Conservation (phyloP, 2,329 filamentous ascomycete genomes). For the Coniochaeta sp. region DNA sequence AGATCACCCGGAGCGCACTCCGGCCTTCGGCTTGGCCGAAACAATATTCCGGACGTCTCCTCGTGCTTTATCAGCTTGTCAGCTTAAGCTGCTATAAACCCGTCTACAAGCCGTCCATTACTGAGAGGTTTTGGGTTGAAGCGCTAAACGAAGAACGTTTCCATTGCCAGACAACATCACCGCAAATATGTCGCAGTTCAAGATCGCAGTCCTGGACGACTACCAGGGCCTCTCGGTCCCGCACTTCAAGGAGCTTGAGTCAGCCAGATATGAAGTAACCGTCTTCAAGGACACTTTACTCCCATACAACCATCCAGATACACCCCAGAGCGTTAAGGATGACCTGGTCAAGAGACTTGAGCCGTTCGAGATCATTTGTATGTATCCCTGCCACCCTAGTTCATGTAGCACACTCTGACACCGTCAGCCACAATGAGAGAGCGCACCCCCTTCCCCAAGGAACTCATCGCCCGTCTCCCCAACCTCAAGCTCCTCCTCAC, state of each 20-base stretch:
- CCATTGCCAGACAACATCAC: neutral
- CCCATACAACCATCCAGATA: slow-evolving; percentile 53
- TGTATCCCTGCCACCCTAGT: slow-evolving; percentile 7
- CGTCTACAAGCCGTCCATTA: neutral
- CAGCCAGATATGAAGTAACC: slow-evolving; percentile 47
- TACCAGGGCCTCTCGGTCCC: slow-evolving; percentile 58
- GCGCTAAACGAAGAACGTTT: neutral
- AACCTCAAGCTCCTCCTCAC: slow-evolving; percentile 71
- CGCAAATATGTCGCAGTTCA: slow-evolving; percentile 22
- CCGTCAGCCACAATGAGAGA: slow-evolving; percentile 65
- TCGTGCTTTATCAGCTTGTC: neutral
- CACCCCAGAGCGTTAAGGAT: slow-evolving; percentile 47
- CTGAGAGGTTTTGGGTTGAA: too few relatives aligned
- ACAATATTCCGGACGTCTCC: neutral
- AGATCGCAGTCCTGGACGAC: slow-evolving; percentile 71
- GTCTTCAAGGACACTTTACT: slow-evolving; percentile 65
- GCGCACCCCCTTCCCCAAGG: slow-evolving; percentile 66
- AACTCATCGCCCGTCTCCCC: slow-evolving; percentile 60
- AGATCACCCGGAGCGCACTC: neutral
- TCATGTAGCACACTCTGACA: slow-evolving; percentile 8
- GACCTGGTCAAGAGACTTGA: slow-evolving; percentile 58
- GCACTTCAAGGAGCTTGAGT: slow-evolving; percentile 52
- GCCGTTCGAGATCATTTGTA: slow-evolving; percentile 65
- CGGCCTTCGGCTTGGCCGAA: neutral
- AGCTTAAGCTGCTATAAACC: too few relatives aligned